Base-by-base conservation (phyloP, 2,329 filamentous ascomycete genomes). In the Emmonsiellopsis sp. region DNA sequence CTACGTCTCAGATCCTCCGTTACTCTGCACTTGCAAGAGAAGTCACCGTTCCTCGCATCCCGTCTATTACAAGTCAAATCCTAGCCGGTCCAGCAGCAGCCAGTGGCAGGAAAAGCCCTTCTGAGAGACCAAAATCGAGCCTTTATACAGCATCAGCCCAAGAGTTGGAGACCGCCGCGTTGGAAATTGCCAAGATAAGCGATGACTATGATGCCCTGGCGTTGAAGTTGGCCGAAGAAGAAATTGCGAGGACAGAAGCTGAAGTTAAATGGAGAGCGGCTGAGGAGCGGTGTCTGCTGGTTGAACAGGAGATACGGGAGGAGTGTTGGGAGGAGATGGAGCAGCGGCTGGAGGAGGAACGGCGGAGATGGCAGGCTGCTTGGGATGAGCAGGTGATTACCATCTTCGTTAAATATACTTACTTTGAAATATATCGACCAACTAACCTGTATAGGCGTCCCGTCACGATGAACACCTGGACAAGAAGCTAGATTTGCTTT, bases 11-110 rank as follows among this genome's bases (percentile, higher is more conserved):
- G 65, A 97, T 98, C 56, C 77, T 98, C 1, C 85, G 92, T 14
- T 98, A 98, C 71, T 93, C 88, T 21, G 92, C 93, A 0, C 79
- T 98, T 4, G 93, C 93, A 0, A 83, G 90, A 17, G 92, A 97
- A 71, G 87, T 97, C 9, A 94, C 92, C 0, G 88, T 96, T 1
- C 90, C 91, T 5, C 85, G 92, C 5, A 82, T 94, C 6, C 91
- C 91, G 0, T 93, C 87, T 47, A 83, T 92, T 49, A 87, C 86
- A 0, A 83, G 83, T 42, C 87, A 85, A 0, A 87, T 93, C 36
- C 58, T 75, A 57, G 68, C 68, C 37, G 57, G 56, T 53, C 59
- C 60, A 7, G 55, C 62, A n/a, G 59, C 58, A 14, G 71, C 70
- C 5, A 66, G 63, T 39, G 63, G 58, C 11, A 60, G 61, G 39